These are phyloP conservation scores for Yarrowia alimentaria DNA, from an alignment of 805 yeast species.

Conservation along the genomic window DNA sequence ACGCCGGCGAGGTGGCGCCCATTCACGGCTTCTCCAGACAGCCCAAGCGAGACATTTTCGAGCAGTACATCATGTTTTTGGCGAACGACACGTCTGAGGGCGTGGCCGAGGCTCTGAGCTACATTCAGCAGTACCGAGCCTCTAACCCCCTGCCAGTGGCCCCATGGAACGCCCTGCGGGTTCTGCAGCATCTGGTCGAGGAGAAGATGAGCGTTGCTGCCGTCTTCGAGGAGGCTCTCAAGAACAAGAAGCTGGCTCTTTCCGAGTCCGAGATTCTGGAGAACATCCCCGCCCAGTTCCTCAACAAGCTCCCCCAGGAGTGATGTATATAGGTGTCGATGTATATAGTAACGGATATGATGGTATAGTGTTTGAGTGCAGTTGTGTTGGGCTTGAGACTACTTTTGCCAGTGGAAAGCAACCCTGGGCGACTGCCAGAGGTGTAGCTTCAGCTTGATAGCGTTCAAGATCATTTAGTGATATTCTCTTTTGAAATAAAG, in stretches of 20 bases:
- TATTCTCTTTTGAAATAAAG: no score
- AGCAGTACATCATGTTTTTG: conserved; percentile 50
- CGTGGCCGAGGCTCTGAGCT: conserved; percentile 43
- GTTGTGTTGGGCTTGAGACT: no score
- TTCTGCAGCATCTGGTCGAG: conserved; percentile 27
- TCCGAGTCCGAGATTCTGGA: conserved; percentile 25
- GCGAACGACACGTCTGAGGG: conserved; percentile 47
- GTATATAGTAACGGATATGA: conserved; percentile 26
- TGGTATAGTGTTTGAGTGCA: background rate
- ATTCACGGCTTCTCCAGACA: conserved; percentile 35
- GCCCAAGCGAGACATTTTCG: conserved; percentile 41
- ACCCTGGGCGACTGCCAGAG: no score
- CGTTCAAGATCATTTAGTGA: no score
- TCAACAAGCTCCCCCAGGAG: conserved; percentile 26
- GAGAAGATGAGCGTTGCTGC: conserved; percentile 21
- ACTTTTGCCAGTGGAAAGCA: no score
- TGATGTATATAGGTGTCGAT: conserved; percentile 23
- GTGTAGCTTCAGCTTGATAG: no score
- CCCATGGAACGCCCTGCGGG: conserved; percentile 29
- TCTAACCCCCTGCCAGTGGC: conserved; percentile 36
- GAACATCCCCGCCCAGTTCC: conserved; percentile 19
- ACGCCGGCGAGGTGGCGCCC: conserved; percentile 34
- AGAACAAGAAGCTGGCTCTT: conserved; percentile 20
- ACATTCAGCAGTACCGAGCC: conserved; percentile 50
- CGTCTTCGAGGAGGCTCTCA: conserved; percentile 26